These are phyloP conservation scores for Heliamphora pulchella DNA, from an alignment of 179 eudicot genomes.

Conservation along the genomic window DNA sequence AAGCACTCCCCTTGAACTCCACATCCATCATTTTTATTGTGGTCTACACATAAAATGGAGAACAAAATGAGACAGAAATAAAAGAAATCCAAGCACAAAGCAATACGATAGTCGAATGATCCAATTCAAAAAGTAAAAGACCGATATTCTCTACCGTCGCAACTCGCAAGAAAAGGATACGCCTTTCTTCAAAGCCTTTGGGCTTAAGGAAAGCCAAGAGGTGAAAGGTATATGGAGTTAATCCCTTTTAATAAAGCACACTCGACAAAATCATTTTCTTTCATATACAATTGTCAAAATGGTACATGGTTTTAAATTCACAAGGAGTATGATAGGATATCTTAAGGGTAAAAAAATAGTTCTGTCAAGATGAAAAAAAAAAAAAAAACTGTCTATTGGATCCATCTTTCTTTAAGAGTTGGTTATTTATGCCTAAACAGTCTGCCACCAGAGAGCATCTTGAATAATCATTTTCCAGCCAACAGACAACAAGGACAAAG, in stretches of 20 bases:
- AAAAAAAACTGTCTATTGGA: neutral
- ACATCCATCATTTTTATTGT: constrained; percentile 10
- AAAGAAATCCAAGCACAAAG: neutral
- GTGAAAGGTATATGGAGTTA: neutral
- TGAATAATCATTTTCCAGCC: neutral
- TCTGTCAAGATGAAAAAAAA: neutral
- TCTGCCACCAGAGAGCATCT: neutral
- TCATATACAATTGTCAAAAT: neutral
- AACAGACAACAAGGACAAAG: neutral
- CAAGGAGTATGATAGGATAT: neutral
- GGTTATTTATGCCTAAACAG: too few relatives aligned
- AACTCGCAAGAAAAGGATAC: constrained; percentile 13
- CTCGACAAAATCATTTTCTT: neutral
- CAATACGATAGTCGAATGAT: neutral
- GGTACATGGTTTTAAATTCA: neutral
- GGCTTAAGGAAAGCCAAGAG: neutral
- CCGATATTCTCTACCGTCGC: neutral
- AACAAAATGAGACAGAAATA: neutral
- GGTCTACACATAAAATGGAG: neutral
- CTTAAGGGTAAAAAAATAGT: neutral
- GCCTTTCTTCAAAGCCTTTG: neutral
- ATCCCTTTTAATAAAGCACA: neutral
- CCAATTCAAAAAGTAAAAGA: neutral
- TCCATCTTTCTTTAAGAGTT: neutral
- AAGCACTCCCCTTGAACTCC: constrained; percentile 15